Evolutionary conservation across 2,329 filamentous ascomycete species (phyloP).

Genomic region (Penicillium hordei): DNA sequence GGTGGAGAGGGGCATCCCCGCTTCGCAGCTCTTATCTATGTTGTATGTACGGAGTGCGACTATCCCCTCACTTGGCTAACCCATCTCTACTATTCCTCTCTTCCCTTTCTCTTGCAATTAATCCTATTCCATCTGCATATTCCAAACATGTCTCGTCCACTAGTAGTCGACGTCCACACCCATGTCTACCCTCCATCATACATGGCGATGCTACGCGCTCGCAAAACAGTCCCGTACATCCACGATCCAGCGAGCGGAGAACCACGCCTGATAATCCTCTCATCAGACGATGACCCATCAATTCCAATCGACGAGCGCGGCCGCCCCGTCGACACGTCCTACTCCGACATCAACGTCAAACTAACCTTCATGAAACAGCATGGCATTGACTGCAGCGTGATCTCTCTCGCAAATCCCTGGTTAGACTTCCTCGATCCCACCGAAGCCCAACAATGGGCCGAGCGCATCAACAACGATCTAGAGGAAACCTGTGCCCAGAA

Average conservation of each 20-base stretch:
- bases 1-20: neutral
- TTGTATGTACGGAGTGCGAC: neutral
- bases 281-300: conserved; percentile 46
- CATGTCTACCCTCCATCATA: conserved; percentile 64
- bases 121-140: neutral
- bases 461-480: conserved; percentile 74
- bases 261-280: conserved; percentile 48
- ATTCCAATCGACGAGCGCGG: conserved; percentile 56
- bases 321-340: conserved; percentile 78
- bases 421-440: conserved; percentile 72
- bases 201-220: conserved; percentile 57
- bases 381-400: conserved; percentile 75
- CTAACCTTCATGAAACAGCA: conserved; percentile 86
- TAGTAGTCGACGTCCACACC: conserved; percentile 61
- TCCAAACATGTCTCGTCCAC: conserved; percentile 30
- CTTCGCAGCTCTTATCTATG: conserved; percentile 5
- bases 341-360: conserved; percentile 76
- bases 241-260: conserved; percentile 38
- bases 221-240: conserved; percentile 49
- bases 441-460: conserved; percentile 64
- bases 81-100: neutral
- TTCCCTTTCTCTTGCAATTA: neutral
- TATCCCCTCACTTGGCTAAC: conserved; percentile 5
- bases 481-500: conserved; percentile 64
- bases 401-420: conserved; percentile 92